Evolutionary conservation across 139 green algal species (phyloP), one percentile per base, ranked within the genome.

Genomic region (Pseudopediastrum boryanum): DNA sequence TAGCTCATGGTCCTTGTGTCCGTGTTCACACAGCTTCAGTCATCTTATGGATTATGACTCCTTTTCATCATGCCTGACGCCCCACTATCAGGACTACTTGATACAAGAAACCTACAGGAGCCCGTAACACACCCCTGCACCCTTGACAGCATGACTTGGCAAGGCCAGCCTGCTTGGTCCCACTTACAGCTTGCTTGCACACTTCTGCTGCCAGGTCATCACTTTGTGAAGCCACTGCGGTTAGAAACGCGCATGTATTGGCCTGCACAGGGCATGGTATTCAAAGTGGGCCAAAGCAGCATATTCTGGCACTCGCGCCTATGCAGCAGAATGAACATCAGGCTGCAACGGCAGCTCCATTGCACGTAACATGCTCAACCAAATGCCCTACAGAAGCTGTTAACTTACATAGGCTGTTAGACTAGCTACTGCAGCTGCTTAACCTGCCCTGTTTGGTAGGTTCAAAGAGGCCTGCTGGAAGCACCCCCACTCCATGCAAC

Each of bases 171-270:
- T 64, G 13, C 54, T 23, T n/a, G 13, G 25, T 7, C 59, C 4
- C 19, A 4, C 23, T 33, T 72, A 80, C 73, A 25, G 63, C 27
- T 1, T 39, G 29, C 42, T 33, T 31, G 31, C 46, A 62, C 7
- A 81, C 62, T 21, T 33, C 13, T 0, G 44, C 62, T 12, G 62
- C 59, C 51, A 81, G 46, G 12, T 66, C 12, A n/a, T 81, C 74
- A 43, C 52, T 48, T 21, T 74, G 46, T 13, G 74, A 43, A 31
- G 61, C 33, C 29, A 51, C 74, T 41, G 74, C 74, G n/a, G 46
- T 50, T 6, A 81, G 46, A 3, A 51, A 62, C 13, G 74, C 74
- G 62, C 43, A 63, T 3, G 74, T 63, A 58, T 81, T 81, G 44
- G 46, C 61, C 61, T 74, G 73, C 39, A 48, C 41, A 5, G 41